Evolutionary conservation across 1,284 basidiomycete genomes (phyloP), one percentile per base, ranked within the genome.

Genomic region (Takashimella koratensis): DNA sequence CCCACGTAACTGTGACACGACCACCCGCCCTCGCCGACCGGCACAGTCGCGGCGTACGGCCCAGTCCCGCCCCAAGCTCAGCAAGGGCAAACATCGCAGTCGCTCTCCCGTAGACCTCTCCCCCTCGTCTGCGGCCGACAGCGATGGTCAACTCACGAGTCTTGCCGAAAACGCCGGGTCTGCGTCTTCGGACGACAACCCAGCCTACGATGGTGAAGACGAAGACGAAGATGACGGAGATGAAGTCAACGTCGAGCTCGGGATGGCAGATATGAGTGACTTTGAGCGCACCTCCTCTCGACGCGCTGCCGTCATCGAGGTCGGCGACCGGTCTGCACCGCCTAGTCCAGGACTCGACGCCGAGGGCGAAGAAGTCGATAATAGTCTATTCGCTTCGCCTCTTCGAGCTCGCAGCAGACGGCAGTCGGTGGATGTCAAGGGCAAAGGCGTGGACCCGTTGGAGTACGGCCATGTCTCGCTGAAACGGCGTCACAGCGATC

Each of bases 371-470:
- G 30, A 36, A 16, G 30, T 36, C 16, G 30, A 36, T 16, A 36
- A 8, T 8, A 36, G 30, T 16, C 16, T 36, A 16, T 36, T 36
- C 30, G 10, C 30, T 36, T 36, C 30, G 16, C 30, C 30, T 36
- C 8, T 36, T 16, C 30, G 30, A 8, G 30, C 30, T 16, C 8
- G 10, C 30, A 36, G 30, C 16, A 16, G 30, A 16, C 8, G 30
- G 10, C 30, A 36, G 30, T 8, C 30, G 8, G 16, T 36, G 16
- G 30, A 36, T 36, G 30, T n/a, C 22, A 54, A 54, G 27, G 53
- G 53, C 39, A 54, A 54, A 19, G 43, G 27, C 43, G 52, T 53
- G 46, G 52, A 54, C 40, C 43, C 52, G 21, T 39, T 42, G 21
- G 52, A 49, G 44, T 41, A 45, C 19, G 44, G 44, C 20, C 8